phyloP scores from a whole-genome alignment of 805 yeast genomes.

The Pichia heedii region DNA sequence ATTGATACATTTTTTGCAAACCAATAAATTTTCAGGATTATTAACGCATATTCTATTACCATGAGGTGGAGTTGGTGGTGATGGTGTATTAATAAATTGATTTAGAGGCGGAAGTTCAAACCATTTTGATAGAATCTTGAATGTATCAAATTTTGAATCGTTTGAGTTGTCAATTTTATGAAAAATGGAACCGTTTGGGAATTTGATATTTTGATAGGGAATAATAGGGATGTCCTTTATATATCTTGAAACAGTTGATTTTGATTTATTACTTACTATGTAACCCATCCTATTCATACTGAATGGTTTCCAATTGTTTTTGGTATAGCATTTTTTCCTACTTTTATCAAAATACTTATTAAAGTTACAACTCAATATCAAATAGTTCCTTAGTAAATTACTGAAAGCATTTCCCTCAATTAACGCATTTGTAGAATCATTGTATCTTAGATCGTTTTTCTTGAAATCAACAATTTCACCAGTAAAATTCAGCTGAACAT shows the following conservation, averaged over 20 bases:
- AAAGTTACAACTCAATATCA: constrained; percentile 21
- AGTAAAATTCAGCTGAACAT: constrained; percentile 15
- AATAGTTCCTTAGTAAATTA: constrained; percentile 22
- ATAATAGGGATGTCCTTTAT: constrained; percentile 4
- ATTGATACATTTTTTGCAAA: constrained; percentile 24
- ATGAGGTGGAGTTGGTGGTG: constrained; percentile 29
- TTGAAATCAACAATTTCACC: constrained; percentile 26
- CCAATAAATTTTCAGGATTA: constrained; percentile 26
- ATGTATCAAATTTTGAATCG: constrained; percentile 20
- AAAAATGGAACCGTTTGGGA: constrained; percentile 24
- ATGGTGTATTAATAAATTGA: constrained; percentile 24
- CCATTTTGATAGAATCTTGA: constrained; percentile 27
- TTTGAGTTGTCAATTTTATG: constrained; percentile 20
- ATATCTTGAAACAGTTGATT: not conserved
- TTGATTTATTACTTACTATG: constrained; percentile 4
- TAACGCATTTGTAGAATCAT: constrained; percentile 14
- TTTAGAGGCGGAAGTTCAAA: constrained; percentile 30
- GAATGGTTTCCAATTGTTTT: constrained; percentile 22
- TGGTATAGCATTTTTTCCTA: constrained; percentile 8
- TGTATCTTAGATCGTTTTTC: constrained; percentile 21
- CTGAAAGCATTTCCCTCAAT: constrained; percentile 25
- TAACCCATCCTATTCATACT: constrained; percentile 24
- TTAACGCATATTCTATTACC: constrained; percentile 14
- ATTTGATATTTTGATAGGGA: constrained; percentile 17
- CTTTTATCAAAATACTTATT: constrained; percentile 20